Percentiles rank a stretch among this genome's conserved stretches.
These are phyloP conservation scores for Choanephora cucurbitarum DNA, from an alignment of 371 early-diverging fungal genomes.

Conservation along the genomic window DNA sequence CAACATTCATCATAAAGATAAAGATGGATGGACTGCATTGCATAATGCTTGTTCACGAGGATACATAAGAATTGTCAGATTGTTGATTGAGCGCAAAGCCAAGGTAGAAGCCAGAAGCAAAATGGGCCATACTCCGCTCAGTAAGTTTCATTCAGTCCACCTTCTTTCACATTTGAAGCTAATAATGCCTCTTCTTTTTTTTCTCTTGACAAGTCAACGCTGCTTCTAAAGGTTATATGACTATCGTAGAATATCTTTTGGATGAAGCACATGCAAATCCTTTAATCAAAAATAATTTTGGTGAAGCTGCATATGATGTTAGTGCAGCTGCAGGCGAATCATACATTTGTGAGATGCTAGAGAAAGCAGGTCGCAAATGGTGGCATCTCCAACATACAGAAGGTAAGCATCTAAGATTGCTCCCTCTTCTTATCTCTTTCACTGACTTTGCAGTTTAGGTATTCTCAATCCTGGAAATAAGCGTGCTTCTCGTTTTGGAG, in stretches of 20 bases:
- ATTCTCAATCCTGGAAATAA: slow-evolving; percentile 21
- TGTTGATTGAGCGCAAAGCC: slow-evolving; percentile 57
- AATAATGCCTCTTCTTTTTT: no score
- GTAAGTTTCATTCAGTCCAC: slow-evolving; percentile 48
- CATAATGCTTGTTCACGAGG: slow-evolving; percentile 75
- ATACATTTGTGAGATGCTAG: slow-evolving; percentile 67
- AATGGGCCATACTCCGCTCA: slow-evolving; percentile 78
- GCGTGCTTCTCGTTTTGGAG: slow-evolving; percentile 29
- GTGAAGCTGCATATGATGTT: slow-evolving; percentile 82
- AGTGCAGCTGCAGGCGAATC: slow-evolving; percentile 64
- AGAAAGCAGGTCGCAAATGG: slow-evolving; percentile 48
- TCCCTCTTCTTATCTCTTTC: no score
- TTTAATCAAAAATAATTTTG: slow-evolving; percentile 61
- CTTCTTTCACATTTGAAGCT: no score
- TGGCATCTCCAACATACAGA: slow-evolving; percentile 26
- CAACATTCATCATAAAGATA: slow-evolving; percentile 63
- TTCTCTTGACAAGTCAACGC: slow-evolving; percentile 73
- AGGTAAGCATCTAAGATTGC: no score
- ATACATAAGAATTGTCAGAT: slow-evolving; percentile 56
- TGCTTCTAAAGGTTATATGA: slow-evolving; percentile 66
- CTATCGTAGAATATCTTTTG: slow-evolving; percentile 67
- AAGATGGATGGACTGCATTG: slow-evolving; percentile 83
- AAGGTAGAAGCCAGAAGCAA: slow-evolving; percentile 59
- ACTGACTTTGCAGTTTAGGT: slow-evolving; percentile 12
- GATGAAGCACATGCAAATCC: slow-evolving; percentile 63